A percentile compares a stretch with the other conserved stretches of the same genome.
phyloP scores from a whole-genome alignment of 768 basidiomycete species.

The Coprinopsis cinerea region DNA sequence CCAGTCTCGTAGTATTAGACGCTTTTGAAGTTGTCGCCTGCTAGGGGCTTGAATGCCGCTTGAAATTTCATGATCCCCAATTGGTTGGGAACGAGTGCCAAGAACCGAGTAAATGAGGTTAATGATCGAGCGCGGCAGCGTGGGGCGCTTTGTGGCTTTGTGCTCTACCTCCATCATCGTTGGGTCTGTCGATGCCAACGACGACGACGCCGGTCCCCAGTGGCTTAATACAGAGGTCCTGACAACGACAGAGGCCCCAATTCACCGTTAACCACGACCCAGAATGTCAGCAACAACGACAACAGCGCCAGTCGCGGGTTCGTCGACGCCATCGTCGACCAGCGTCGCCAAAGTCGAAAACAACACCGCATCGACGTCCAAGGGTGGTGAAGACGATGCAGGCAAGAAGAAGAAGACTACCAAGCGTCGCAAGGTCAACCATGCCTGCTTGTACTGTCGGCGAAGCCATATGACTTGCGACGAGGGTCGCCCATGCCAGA shows the following conservation, averaged over 20 bases:
- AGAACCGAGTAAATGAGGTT: neutral
- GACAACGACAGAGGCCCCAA: neutral
- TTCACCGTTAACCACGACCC: neutral
- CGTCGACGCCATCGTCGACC: too few relatives aligned
- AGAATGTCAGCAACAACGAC: conserved; percentile 11
- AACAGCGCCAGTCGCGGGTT: conserved; percentile 4
- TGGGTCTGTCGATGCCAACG: neutral
- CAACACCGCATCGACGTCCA: neutral
- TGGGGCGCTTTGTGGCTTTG: neutral
- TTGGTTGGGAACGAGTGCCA: conserved; percentile 1
- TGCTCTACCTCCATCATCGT: neutral
- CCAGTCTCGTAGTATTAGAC: neutral
- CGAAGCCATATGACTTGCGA: conserved; percentile 92
- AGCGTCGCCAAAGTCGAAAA: neutral
- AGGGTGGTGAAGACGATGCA: conserved; percentile 25
- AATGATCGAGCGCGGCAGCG: neutral
- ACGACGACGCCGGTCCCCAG: neutral
- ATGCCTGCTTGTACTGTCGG: conserved; percentile 91
- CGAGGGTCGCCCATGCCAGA: conserved; percentile 84
- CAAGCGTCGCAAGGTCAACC: conserved; percentile 82
- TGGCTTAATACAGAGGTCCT: neutral
- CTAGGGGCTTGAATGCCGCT: neutral
- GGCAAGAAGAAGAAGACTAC: conserved; percentile 45
- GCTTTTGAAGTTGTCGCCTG: too few relatives aligned
- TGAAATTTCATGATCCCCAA: neutral